phyloP scores from a whole-genome alignment of 805 yeast genomes.

The Teunomyces stri region DNA sequence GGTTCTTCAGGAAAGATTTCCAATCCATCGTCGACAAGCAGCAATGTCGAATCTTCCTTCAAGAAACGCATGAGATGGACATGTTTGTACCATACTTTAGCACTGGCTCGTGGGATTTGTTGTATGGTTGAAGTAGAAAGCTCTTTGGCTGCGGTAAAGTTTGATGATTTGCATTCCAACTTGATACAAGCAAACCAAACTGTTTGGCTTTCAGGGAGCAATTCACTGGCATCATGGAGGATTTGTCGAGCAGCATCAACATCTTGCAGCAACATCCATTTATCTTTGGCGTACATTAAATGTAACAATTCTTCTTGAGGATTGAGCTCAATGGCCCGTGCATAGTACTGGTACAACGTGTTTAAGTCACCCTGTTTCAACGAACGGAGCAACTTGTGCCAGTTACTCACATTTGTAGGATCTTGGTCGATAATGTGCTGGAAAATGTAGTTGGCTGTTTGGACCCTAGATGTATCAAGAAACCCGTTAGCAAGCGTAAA shows the following conservation, averaged over 20 bases:
- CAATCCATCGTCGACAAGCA: slow-evolving; percentile 44
- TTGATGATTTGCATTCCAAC: slow-evolving; percentile 47
- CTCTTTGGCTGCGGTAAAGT: slow-evolving; percentile 39
- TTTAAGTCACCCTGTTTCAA: slow-evolving; percentile 27
- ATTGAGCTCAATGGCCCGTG: slow-evolving; percentile 49
- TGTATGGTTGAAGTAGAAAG: slow-evolving; percentile 37
- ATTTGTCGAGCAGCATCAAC: slow-evolving; percentile 51
- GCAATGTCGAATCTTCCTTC: slow-evolving; percentile 11
- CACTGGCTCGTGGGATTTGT: slow-evolving; percentile 22
- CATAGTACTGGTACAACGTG: slow-evolving; percentile 40
- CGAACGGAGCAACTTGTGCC: slow-evolving; percentile 47
- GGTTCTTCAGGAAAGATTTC: slow-evolving; percentile 45
- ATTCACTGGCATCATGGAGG: slow-evolving; percentile 45
- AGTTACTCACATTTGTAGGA: slow-evolving; percentile 47
- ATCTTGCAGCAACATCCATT: slow-evolving; percentile 51
- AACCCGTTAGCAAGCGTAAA: slow-evolving; percentile 30
- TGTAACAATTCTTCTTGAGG: slow-evolving; percentile 52
- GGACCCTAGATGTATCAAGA: slow-evolving; percentile 6
- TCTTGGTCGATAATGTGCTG: slow-evolving; percentile 43
- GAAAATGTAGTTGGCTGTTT: slow-evolving; percentile 48
- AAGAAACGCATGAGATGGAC: slow-evolving; percentile 49
- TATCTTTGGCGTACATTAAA: slow-evolving; percentile 72
- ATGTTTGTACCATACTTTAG: slow-evolving; percentile 61
- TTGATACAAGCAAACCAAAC: slow-evolving; percentile 75
- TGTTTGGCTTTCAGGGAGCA: slow-evolving; percentile 47